phyloP scores from a whole-genome alignment of 164 flowering plant genomes.

The Pachysandra terminalis region DNA sequence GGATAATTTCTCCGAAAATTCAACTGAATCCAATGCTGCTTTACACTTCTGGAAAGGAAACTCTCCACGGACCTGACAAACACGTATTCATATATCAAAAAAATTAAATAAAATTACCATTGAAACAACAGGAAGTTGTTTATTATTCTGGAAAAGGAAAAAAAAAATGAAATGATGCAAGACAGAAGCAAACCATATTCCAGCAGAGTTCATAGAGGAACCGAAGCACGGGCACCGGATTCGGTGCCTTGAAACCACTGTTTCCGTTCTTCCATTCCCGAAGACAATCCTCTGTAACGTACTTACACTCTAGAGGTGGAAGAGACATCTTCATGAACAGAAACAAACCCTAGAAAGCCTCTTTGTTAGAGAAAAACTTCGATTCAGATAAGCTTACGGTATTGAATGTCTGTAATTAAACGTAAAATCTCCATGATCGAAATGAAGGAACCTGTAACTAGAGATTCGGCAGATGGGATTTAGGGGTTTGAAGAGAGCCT shows the following conservation, averaged over 20 bases:
- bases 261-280: constrained; percentile 68
- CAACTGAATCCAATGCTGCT: constrained; percentile 63
- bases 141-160: not conserved
- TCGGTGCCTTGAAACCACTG: constrained; percentile 39
- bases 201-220: constrained; percentile 88
- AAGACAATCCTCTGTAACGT: constrained; percentile 59
- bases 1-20: constrained; percentile 47
- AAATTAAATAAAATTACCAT: too few relatives aligned
- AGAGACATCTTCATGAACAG: constrained; percentile 42
- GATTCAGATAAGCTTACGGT: not conserved
- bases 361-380: not conserved
- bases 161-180: not conserved
- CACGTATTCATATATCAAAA: not conserved
- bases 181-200: constrained; percentile 50
- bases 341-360: constrained; percentile 2
- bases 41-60: constrained; percentile 82
- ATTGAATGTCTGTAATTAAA: not conserved
- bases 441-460: too few relatives aligned
- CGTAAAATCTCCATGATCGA: too few relatives aligned
- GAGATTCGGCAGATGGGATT: too few relatives aligned
- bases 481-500: too few relatives aligned
- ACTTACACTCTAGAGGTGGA: constrained; percentile 55
- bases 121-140: too few relatives aligned
- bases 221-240: constrained; percentile 66
- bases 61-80: constrained; percentile 69